Evolutionary conservation across 2,329 filamentous ascomycete species (phyloP).

Genomic region (Trichoderma atroviride): DNA sequence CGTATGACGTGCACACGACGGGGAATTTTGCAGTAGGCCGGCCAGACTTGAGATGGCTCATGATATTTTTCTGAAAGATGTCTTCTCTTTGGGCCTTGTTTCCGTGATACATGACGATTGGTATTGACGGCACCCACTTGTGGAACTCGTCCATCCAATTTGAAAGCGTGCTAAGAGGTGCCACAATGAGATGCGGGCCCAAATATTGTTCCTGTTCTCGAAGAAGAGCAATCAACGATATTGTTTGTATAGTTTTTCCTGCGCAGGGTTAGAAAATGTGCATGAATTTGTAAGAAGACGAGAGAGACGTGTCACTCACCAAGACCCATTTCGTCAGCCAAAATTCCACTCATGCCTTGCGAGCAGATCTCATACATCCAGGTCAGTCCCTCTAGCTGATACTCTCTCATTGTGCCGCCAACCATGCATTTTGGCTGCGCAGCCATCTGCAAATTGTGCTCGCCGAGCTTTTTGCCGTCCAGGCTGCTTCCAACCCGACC

Average conservation of each 20-base stretch:
- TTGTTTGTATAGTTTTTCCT: conserved; percentile 92
- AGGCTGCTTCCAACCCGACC: conserved; percentile 64
- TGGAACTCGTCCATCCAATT: conserved; percentile 97
- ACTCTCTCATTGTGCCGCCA: conserved; percentile 88
- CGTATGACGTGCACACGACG: conserved; percentile 91
- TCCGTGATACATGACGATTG: conserved; percentile 89
- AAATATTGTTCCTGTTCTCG: conserved; percentile 81
- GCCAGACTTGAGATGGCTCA: conserved; percentile 65
- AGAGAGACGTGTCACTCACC: conserved; percentile 44
- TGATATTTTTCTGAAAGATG: conserved; percentile 73
- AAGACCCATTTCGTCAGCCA: conserved; percentile 93
- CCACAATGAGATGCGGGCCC: conserved; percentile 88
- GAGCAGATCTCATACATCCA: conserved; percentile 85
- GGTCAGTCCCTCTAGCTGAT: conserved; percentile 90
- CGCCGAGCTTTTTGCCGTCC: conserved; percentile 61
- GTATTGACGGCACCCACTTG: conserved; percentile 86
- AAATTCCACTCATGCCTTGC: conserved; percentile 86
- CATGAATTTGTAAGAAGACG: too few species aligned
- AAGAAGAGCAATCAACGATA: conserved; percentile 82
- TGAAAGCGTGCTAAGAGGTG: conserved; percentile 85
- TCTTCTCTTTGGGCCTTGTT: conserved; percentile 74
- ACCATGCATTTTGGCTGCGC: conserved; percentile 83
- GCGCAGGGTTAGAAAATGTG: conserved; percentile 17
- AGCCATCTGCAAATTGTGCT: conserved; percentile 75
- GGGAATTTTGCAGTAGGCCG: conserved; percentile 71